A percentile compares a stretch with the other conserved stretches of the same genome.
Evolutionary conservation across 306 rosid species (phyloP).

Genomic region (Bauhinia variegata): DNA sequence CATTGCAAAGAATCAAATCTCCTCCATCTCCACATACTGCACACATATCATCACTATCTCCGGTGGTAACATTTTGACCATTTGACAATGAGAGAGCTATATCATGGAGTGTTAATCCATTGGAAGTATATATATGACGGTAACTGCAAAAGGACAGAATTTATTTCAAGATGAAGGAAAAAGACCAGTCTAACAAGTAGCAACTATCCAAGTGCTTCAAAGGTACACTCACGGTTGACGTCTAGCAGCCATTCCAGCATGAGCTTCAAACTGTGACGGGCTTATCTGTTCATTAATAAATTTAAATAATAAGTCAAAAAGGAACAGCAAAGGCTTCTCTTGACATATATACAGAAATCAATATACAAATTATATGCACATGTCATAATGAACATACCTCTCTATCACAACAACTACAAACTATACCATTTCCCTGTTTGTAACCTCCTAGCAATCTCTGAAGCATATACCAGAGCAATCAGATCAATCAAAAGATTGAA

Average conservation of each 20-base stretch:
- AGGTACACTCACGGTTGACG: conserved; percentile 95
- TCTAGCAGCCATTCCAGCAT: conserved; percentile 99
- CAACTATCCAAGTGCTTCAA: conserved; percentile 24
- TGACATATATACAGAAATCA: conserved; percentile 17
- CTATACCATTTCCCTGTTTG: conserved; percentile 93
- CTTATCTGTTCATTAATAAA: conserved; percentile 69
- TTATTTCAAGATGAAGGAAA: conserved; percentile 33
- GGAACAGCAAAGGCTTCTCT: background rate
- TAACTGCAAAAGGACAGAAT: conserved; percentile 63
- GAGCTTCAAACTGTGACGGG: conserved; percentile 99
- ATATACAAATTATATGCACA: conserved; percentile 7
- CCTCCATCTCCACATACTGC: conserved; percentile 94
- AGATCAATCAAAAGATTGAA: conserved; percentile 24
- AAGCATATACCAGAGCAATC: conserved; percentile 34
- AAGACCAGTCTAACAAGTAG: conserved; percentile 26
- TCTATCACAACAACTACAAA: conserved; percentile 76
- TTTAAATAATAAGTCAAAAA: conserved; percentile 12
- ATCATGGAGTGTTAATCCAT: conserved; percentile 95
- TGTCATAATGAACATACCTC: conserved; percentile 62
- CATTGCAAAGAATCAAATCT: conserved; percentile 77
- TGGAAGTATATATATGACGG: conserved; percentile 93
- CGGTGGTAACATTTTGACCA: conserved; percentile 90
- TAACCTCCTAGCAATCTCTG: conserved; percentile 93
- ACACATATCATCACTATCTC: conserved; percentile 98
- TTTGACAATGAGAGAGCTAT: conserved; percentile 92